Conservation (phyloP, 228 moss, liverwort and hornwort species). For the Sphagnum fallax region DNA sequence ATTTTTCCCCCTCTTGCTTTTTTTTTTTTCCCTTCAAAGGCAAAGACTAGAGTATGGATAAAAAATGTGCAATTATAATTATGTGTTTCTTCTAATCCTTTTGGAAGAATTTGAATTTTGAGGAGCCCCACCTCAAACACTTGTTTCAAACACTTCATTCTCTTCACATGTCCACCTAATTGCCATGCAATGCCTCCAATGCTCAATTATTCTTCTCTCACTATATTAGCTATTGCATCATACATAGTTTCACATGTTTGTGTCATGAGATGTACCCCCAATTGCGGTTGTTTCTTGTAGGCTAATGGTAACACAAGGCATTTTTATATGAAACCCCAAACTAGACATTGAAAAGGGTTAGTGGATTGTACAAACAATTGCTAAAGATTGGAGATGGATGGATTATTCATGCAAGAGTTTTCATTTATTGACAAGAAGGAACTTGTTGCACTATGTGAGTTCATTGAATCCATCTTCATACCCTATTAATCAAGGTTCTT, state of each 20-base stretch:
- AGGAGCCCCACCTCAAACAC: constrained; percentile 90
- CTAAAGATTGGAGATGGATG: neutral
- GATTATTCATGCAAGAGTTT: constrained; percentile 57
- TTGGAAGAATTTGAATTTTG: no score
- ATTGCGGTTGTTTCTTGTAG: neutral
- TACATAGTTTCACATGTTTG: neutral
- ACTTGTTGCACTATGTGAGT: constrained; percentile 91
- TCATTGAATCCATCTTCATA: constrained; percentile 91
- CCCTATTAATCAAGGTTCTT: constrained; percentile 51
- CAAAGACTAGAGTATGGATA: no score
- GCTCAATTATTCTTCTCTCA: neutral
- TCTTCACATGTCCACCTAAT: constrained; percentile 69
- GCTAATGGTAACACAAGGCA: neutral
- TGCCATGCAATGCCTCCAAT: neutral
- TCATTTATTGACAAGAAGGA: constrained; percentile 97
- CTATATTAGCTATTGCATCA: neutral
- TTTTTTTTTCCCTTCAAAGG: no score
- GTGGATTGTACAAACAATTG: neutral
- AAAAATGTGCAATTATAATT: no score
- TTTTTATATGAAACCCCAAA: neutral
- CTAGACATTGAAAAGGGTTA: no score
- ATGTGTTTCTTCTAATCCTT: no score
- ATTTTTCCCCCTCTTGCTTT: neutral
- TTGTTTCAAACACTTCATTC: constrained; percentile 99
- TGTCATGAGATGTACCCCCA: neutral